Percentiles rank a stretch among this genome's conserved stretches.
phyloP scores from a whole-genome alignment of 139 green algal genomes.

The Micractinium conductrix region DNA sequence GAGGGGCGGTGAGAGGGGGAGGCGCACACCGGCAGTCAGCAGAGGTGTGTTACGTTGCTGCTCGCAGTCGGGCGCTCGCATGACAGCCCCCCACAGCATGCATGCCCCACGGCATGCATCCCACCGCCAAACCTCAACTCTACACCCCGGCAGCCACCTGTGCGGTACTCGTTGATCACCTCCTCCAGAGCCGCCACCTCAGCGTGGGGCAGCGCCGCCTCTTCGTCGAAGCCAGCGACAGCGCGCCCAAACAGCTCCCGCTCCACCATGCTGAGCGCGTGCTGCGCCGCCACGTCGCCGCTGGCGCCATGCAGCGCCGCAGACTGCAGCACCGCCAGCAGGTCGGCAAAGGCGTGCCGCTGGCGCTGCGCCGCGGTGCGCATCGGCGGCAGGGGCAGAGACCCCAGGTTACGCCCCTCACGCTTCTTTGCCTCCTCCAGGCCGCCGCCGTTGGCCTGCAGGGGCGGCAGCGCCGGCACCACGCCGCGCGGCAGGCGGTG shows the following conservation, averaged over 20 bases:
- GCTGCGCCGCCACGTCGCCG: conserved; percentile 32
- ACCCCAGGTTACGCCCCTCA: conserved; percentile 39
- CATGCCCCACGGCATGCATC: too few species aligned
- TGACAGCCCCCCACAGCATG: too few species aligned
- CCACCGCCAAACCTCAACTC: too few species aligned
- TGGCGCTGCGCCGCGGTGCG: not conserved
- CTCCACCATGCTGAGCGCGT: conserved; percentile 46
- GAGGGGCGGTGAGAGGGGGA: not conserved
- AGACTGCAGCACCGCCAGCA: not conserved
- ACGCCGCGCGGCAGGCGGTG: conserved; percentile 3
- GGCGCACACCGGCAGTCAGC: too few species aligned
- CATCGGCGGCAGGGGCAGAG: not conserved
- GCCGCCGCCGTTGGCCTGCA: not conserved
- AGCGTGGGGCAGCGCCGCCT: not conserved
- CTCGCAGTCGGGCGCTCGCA: too few species aligned
- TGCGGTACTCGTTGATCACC: not conserved
- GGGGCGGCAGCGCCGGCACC: not conserved
- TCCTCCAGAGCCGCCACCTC: not conserved
- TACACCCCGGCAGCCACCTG: not conserved
- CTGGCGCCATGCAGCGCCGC: not conserved
- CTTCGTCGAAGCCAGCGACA: not conserved
- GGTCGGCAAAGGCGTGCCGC: not conserved
- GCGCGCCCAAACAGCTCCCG: conserved; percentile 44
- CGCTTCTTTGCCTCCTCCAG: conserved; percentile 10
- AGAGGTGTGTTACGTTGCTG: too few species aligned